These are phyloP conservation scores for Yamadazyma laniorum DNA, from an alignment of 805 yeast genomes.

Conservation along the genomic window DNA sequence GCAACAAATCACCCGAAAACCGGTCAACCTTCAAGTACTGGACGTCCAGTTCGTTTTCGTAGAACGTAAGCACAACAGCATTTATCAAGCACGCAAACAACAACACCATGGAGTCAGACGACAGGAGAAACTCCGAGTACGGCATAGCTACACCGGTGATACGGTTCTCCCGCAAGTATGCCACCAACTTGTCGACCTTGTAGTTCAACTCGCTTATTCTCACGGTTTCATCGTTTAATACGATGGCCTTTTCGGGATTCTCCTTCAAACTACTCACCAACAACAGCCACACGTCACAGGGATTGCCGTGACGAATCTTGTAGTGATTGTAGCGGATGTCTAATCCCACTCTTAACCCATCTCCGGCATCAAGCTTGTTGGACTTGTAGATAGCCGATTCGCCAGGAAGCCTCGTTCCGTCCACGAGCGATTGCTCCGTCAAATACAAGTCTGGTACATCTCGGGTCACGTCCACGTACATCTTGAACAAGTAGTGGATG, in stretches of 20 bases:
- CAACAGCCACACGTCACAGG: slow-evolving; percentile 71
- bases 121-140: slow-evolving; percentile 21
- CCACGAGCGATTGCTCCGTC: slow-evolving; percentile 61
- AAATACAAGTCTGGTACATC: slow-evolving; percentile 61
- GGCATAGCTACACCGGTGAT: slow-evolving; percentile 25
- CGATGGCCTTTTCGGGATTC: slow-evolving; percentile 7
- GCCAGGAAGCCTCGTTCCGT: slow-evolving; percentile 58
- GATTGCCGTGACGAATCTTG: slow-evolving; percentile 68
- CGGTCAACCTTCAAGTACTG: slow-evolving; percentile 4
- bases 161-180: slow-evolving; percentile 16
- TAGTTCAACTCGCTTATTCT: slow-evolving; percentile 25
- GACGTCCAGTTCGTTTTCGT: slow-evolving; percentile 21
- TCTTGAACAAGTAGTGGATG: slow-evolving; percentile 19
- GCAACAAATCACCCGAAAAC: background rate
- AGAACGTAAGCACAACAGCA: slow-evolving; percentile 40
- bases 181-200: slow-evolving; percentile 21
- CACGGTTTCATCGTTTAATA: slow-evolving; percentile 11
- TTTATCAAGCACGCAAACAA: slow-evolving; percentile 45
- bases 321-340: slow-evolving; percentile 61
- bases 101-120: slow-evolving; percentile 34
- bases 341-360: slow-evolving; percentile 67
- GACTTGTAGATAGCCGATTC: slow-evolving; percentile 81
- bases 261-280: slow-evolving; percentile 31
- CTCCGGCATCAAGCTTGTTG: slow-evolving; percentile 68
- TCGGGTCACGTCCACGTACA: slow-evolving; percentile 35